These are phyloP conservation scores for Neocucurbitaria cava DNA, from an alignment of 2,329 filamentous ascomycete species.

Conservation along the genomic window DNA sequence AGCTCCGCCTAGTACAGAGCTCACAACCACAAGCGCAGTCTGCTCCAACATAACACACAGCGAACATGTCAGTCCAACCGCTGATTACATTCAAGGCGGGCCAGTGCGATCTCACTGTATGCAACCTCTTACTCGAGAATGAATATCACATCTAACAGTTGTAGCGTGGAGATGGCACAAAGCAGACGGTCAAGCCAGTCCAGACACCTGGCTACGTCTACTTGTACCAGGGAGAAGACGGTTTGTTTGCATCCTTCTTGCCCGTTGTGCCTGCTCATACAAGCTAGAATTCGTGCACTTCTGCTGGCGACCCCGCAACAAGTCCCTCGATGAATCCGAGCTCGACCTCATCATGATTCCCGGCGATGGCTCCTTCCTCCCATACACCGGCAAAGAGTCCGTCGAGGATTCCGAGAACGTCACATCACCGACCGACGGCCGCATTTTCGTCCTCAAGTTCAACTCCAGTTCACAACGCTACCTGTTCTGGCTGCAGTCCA, in stretches of 20 bases:
- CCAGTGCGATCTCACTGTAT: constrained; percentile 82
- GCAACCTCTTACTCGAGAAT: constrained; percentile 40
- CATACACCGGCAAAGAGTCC: constrained; percentile 67
- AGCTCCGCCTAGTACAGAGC: constrained; percentile 13
- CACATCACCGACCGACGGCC: constrained; percentile 76
- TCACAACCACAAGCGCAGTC: constrained; percentile 25
- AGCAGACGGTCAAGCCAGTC: constrained; percentile 72
- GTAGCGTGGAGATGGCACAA: constrained; percentile 32
- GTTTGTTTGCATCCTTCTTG: constrained; percentile 50
- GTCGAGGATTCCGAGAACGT: constrained; percentile 63
- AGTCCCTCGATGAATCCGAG: constrained; percentile 74
- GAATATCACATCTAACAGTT: constrained; percentile 20
- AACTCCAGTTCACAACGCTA: constrained; percentile 87
- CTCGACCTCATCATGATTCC: constrained; percentile 95
- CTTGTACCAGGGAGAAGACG: constrained; percentile 85
- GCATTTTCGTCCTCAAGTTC: constrained; percentile 94
- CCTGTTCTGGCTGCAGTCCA: constrained; percentile 96
- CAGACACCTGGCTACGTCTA: constrained; percentile 85
- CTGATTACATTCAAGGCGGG: constrained; percentile 98
- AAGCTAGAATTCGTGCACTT: constrained; percentile 84
- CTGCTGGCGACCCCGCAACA: constrained; percentile 88
- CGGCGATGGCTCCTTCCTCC: constrained; percentile 83
- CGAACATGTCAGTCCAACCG: constrained; percentile 77
- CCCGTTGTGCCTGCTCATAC: constrained; percentile 16
- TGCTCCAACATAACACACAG: constrained; percentile 15